Evolutionary conservation across 176 grass and related monocot genomes (phyloP).

Genomic region (Neostapfia colusana): DNA sequence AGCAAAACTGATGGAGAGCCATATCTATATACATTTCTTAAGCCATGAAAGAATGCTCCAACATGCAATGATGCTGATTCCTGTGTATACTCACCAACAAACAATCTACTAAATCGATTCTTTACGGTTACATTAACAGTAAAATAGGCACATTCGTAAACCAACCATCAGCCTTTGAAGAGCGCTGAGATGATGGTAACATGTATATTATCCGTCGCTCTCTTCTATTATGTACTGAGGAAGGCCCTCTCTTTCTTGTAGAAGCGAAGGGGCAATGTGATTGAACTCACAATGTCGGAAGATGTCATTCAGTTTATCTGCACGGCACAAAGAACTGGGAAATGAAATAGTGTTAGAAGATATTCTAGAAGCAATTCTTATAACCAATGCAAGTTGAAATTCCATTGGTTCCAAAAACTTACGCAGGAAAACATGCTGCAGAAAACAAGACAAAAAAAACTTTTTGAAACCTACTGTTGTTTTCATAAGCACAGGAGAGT

Average conservation of each 20-base stretch:
- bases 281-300: not conserved
- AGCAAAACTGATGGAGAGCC: too few relatives aligned
- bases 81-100: slow-evolving; percentile 10
- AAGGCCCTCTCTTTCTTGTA: not conserved
- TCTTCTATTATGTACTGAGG: not conserved
- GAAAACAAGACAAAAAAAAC: too few relatives aligned
- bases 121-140: slow-evolving; percentile 6
- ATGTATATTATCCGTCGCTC: not conserved
- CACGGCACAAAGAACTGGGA: not conserved
- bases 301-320: not conserved
- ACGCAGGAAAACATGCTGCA: not conserved
- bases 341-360: too few relatives aligned
- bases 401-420: not conserved
- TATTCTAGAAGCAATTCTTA: not conserved
- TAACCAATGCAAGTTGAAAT: not conserved
- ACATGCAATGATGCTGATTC: not conserved
- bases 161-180: not conserved
- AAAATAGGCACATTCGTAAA: not conserved
- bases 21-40: not conserved
- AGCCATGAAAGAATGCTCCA: not conserved
- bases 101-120: not conserved
- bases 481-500: too few relatives aligned
- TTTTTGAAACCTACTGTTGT: too few relatives aligned
- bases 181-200: not conserved
- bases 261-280: not conserved